Evolutionary conservation across 2,329 filamentous ascomycete genomes (phyloP).

Genomic region (Beauveria australis): DNA sequence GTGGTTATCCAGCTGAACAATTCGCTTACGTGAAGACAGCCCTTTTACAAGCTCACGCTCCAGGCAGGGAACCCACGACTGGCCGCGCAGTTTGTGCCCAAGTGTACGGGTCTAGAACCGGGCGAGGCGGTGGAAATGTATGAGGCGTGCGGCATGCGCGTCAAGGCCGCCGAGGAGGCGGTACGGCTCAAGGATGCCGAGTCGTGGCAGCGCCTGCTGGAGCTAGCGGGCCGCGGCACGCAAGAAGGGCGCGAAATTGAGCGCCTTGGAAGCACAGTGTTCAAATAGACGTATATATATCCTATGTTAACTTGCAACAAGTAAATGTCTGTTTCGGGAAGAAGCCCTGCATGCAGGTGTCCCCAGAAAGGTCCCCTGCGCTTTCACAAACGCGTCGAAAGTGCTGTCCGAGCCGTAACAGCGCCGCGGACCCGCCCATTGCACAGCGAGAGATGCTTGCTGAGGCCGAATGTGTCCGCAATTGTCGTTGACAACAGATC

Average conservation of each 20-base stretch:
- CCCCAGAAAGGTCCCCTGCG: background rate
- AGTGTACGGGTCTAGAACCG: slow-evolving; percentile 65
- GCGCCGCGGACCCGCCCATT: too few species aligned
- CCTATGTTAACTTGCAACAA: background rate
- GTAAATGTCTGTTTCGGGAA: background rate
- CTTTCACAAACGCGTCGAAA: too few species aligned
- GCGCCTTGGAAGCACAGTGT: slow-evolving; percentile 56
- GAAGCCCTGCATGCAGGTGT: background rate
- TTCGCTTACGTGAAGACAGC: slow-evolving; percentile 36
- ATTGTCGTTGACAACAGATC: too few species aligned
- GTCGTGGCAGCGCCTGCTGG: slow-evolving; percentile 63
- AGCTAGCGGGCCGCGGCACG: slow-evolving; percentile 62
- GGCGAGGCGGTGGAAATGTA: slow-evolving; percentile 82
- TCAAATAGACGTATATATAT: slow-evolving; percentile 20
- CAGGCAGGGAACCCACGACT: slow-evolving; percentile 84
- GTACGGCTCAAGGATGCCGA: slow-evolving; percentile 71
- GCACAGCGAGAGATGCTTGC: too few species aligned
- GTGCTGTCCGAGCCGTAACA: too few species aligned
- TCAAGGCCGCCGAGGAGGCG: slow-evolving; percentile 87
- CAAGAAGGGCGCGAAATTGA: slow-evolving; percentile 71
- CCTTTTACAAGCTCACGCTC: slow-evolving; percentile 85
- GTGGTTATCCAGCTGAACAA: too few species aligned
- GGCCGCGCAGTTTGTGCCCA: slow-evolving; percentile 76
- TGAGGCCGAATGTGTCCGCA: too few species aligned
- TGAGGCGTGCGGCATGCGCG: slow-evolving; percentile 85